Conservation (phyloP, 208 protist species). For the Angomonas ambiguus region DNA sequence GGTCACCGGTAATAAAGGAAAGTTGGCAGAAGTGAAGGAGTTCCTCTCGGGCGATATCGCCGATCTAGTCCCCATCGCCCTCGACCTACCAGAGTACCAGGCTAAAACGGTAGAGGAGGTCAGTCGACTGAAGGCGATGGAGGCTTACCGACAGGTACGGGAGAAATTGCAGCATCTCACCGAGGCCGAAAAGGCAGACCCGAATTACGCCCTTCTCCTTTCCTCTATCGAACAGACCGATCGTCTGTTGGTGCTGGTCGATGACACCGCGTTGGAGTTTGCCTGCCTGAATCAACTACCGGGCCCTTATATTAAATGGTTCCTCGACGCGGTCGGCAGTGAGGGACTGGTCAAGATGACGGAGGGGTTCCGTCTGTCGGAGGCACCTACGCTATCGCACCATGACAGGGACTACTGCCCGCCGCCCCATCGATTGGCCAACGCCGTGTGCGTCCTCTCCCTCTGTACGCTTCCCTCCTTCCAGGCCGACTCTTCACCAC, state of each 20-base stretch:
- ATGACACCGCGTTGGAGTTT: conserved; percentile 98
- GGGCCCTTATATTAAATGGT: conserved; percentile 98
- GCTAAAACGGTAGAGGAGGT: conserved; percentile 86
- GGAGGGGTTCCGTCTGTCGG: conserved; percentile 83
- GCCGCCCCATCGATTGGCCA: conserved; percentile 44
- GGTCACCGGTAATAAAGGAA: conserved; percentile 98
- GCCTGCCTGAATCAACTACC: conserved; percentile 94
- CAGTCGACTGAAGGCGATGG: conserved; percentile 88
- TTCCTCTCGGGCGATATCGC: conserved; percentile 42
- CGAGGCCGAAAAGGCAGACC: conserved; percentile 3
- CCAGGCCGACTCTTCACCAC: conserved; percentile 14
- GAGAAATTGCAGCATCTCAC: conserved; percentile 15
- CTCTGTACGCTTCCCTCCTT: conserved; percentile 26
- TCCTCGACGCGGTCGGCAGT: conserved; percentile 90
- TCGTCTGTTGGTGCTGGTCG: conserved; percentile 75
- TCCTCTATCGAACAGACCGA: neutral
- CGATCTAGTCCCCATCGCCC: conserved; percentile 39
- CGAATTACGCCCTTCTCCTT: neutral
- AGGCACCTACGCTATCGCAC: conserved; percentile 9
- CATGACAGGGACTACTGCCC: conserved; percentile 41
- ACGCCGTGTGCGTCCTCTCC: conserved; percentile 75
- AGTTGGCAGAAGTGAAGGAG: conserved; percentile 92
- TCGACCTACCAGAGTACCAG: conserved; percentile 95
- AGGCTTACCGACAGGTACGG: conserved; percentile 70
- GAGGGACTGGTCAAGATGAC: conserved; percentile 92